Conservation (phyloP, 1,139 yeast genomes). For the Candida sp. region DNA sequence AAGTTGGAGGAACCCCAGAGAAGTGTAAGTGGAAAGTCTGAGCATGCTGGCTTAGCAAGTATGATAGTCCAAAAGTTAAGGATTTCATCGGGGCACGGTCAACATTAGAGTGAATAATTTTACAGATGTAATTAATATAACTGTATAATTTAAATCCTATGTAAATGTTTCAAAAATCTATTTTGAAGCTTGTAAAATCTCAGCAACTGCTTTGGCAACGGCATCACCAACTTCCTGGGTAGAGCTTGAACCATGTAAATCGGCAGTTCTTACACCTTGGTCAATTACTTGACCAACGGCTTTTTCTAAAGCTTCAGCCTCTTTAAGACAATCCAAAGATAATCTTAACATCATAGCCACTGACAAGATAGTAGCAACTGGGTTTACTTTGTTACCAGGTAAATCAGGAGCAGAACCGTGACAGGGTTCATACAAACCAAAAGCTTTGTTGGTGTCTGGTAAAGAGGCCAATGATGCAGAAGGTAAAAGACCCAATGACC, state of each 20-base stretch:
- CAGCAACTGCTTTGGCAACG: constrained; percentile 66
- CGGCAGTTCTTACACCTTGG: constrained; percentile 84
- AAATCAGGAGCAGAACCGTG: constrained; percentile 99
- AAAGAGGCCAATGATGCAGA: constrained; percentile 94
- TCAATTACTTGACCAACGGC: constrained; percentile 87
- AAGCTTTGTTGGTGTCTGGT: constrained; percentile 91
- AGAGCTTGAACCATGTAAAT: constrained; percentile 74
- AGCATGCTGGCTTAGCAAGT: neutral
- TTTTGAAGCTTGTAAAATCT: constrained; percentile 37
- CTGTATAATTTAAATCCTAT: neutral
- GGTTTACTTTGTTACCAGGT: constrained; percentile 84
- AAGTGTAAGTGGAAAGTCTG: neutral
- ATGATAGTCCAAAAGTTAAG: neutral
- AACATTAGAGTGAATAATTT: neutral
- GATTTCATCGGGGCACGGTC: neutral
- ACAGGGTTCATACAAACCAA: constrained; percentile 97
- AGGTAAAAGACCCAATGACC: constrained; percentile 92
- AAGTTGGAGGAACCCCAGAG: neutral
- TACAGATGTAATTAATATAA: neutral
- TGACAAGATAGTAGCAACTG: constrained; percentile 90
- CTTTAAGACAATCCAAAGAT: constrained; percentile 75
- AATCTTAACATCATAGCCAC: constrained; percentile 97
- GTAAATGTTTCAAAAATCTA: neutral
- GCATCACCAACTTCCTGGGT: constrained; percentile 96
- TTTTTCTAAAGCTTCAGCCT: constrained; percentile 84